Evolutionary conservation across 768 basidiomycete species (phyloP).

Genomic region (Suillus subluteus): DNA sequence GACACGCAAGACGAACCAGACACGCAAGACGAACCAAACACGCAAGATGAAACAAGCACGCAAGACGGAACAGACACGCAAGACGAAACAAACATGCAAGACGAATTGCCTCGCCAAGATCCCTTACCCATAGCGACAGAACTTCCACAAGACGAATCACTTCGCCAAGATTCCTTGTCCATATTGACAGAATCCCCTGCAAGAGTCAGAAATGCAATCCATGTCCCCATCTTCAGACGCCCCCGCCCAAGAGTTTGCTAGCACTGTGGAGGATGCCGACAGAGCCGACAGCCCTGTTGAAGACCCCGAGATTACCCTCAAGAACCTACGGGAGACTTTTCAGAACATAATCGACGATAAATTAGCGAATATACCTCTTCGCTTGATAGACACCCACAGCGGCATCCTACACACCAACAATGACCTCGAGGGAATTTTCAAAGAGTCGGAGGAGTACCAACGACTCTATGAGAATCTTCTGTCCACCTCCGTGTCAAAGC

Average conservation of each 20-base stretch:
- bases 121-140: neutral
- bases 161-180: constrained; percentile 1
- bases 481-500: neutral
- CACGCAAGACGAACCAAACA: neutral
- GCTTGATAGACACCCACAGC: constrained; percentile 6
- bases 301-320: constrained; percentile 2
- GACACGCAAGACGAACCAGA: neutral
- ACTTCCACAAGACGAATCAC: neutral
- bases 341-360: constrained; percentile 8
- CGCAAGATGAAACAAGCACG: neutral
- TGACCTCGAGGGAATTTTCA: constrained; percentile 6
- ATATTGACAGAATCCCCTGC: neutral
- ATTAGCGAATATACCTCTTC: constrained; percentile 9
- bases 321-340: neutral
- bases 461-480: constrained; percentile 3
- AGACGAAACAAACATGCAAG: neutral
- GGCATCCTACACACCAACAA: constrained; percentile 5
- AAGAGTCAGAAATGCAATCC: neutral
- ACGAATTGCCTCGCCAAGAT: neutral
- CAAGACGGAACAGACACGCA: neutral
- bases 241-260: neutral
- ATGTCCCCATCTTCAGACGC: neutral
- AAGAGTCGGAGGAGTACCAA: constrained; percentile 4
- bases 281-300: constrained; percentile 3
- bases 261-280: too few species aligned